Base-by-base conservation (phyloP, 1,284 basidiomycete species). In the Naganishia liquefaciens region DNA sequence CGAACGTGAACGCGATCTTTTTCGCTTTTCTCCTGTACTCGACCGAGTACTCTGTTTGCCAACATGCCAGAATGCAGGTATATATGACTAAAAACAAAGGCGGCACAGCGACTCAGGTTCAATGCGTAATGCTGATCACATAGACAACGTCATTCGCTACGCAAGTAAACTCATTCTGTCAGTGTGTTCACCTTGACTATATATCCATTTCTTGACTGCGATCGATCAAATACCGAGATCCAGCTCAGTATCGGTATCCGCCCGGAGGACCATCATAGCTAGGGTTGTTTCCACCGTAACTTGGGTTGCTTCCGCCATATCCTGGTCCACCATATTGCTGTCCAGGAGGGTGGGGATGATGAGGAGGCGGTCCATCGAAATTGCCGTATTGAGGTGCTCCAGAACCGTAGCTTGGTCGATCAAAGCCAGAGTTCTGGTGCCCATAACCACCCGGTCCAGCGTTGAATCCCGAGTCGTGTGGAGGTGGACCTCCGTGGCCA, bases 371-470 rank as follows among this genome's bases (percentile, higher is more conserved):
- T 28, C 54, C 65, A 21, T 46, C 51, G 46, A 40, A 40, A 37
- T 64, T 40, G 7, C 54, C 51, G 21, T 64, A 55, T 30, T 58
- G 55, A 5, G 55, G 55, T 9, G 55, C 28, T 33, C 55, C 55
- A 33, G 57, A 30, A 11, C 33, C 57, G 17, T 60, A 60, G 6
- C 21, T 46, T n/a, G 57, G 57, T n/a, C 44, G 17, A 5, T 25
- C 57, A 15, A 50, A 60, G 15, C 46, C 21, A 21, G 57, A 40
- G 21, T 39, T 46, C 21, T 60, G 57, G 5, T 64, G 54, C 6
- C 54, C 62, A 19, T 40, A 60, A 10, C 53, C 61, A n/a, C 49
- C 27, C 10, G 49, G 40, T 5, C 58, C 55, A 19, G 51, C 55
- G 19, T 25, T 49, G 47, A 60, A 60, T 15, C 63, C 54, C 9